Evolutionary conservation across 139 green algal genomes (phyloP), one percentile per base, ranked within the genome.

Genomic region (Zygnema cylindricum): DNA sequence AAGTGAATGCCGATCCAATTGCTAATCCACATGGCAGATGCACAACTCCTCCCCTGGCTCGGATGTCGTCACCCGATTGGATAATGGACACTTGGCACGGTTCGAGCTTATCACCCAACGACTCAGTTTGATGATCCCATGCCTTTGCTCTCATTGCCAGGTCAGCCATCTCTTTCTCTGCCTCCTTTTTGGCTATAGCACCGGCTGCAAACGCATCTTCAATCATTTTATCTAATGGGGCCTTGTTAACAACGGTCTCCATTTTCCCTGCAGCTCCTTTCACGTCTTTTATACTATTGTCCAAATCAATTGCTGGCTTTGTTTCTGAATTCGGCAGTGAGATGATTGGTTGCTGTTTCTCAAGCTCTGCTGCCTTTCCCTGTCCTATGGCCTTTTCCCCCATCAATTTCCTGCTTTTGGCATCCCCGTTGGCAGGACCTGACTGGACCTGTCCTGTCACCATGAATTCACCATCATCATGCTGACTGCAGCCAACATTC

Each of bases 1-100:
- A 81, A 0, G 85, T 90, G 25, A 90, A 82, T 16, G 77, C 33
- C 25, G 85, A 90, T 1, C 85, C 85, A 49, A 90, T 79, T 7
- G 38, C 36, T 76, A 90, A 77, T 7, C 85, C 85, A 36, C 85
- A 90, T 2, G 81, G 81, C n/a, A 90, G 16, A 25, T 81, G 25
- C 3, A 87, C 55, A 41, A 79, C 21, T 41, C 38, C 38, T 43
- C 38, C 38, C 16, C 11, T 11, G 3, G 36, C 71, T 25, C 36
- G 36, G 36, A 79, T 43, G 36, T 79, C 71, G 21, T 79, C 71
- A 40, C 71, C 71, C 21, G 71, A 41, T 11, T 23, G 3, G 11
- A 79, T 16, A 16, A 41, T 41, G 71, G 36, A 79, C 11, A 79
- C 71, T 41, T 54, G 3, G 36, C 38, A 41, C 7, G 71, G 3